Base-by-base conservation (phyloP, 768 basidiomycete species). In the Piloderma croceum region DNA sequence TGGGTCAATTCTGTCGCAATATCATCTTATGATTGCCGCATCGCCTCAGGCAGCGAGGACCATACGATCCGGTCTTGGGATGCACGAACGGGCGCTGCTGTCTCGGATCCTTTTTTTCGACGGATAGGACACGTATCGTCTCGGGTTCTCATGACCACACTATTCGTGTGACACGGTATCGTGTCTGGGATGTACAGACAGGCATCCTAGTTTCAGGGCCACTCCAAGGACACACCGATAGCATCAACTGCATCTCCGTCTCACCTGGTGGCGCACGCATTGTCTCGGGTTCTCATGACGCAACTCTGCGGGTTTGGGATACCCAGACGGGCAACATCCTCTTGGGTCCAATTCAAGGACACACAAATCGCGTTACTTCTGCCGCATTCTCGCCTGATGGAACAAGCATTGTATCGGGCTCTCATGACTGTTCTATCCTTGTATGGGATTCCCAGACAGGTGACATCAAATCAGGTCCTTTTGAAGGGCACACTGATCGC, bases 361-460 rank as follows among this genome's bases (percentile, higher is more conserved):
- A 57, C 31, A 35, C 13, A 3, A 7, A 20, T 12, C 23, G 15
- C 11, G 39, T 54, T n/a, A n/a, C n/a, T n/a, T n/a, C n/a, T n/a
- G n/a, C n/a, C n/a, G n/a, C n/a, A n/a, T n/a, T n/a, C n/a, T n/a
- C n/a, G n/a, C n/a, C n/a, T n/a, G n/a, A n/a, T n/a, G n/a, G n/a
- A n/a, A n/a, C n/a, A n/a, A n/a, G n/a, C n/a, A n/a, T n/a, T n/a
- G n/a, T n/a, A n/a, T n/a, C n/a, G n/a, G n/a, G n/a, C n/a, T n/a
- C n/a, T 27, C n/a, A n/a, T n/a, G n/a, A n/a, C n/a, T n/a, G n/a
- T n/a, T n/a, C n/a, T n/a, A n/a, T n/a, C n/a, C n/a, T n/a, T n/a
- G 31, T 62, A 7, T 62, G 61, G 54, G 60, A 61, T 34, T 51
- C 56, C 33, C 52, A 41, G 2, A 59, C 59, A 1, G 61, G 61